Percentiles rank a stretch among this genome's conserved stretches.
phyloP scores from a whole-genome alignment of 169 alveolate species.

The Perkinsus chesapeaki region DNA sequence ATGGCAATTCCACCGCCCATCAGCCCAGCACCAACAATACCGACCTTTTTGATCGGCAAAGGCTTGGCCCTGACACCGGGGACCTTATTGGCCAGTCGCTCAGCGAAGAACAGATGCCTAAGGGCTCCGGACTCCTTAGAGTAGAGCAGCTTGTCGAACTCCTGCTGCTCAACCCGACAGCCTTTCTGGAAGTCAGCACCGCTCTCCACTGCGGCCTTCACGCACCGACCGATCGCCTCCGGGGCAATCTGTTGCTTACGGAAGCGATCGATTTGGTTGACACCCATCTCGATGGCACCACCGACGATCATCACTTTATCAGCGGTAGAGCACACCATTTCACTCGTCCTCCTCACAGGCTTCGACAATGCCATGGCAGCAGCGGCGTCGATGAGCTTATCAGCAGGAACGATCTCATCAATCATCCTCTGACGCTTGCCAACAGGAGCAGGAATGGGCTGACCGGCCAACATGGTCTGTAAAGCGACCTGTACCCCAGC shows the following conservation, averaged over 20 bases:
- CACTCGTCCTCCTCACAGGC: constrained; percentile 22
- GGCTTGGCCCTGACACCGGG: constrained; percentile 29
- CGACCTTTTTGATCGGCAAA: constrained; percentile 27
- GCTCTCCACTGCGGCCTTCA: constrained; percentile 24
- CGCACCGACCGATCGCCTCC: constrained; percentile 27
- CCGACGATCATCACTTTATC: constrained; percentile 13
- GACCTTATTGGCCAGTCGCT: constrained; percentile 19
- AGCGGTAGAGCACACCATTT: constrained; percentile 16
- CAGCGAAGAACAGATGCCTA: constrained; percentile 28
- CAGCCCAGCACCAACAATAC: constrained; percentile 34
- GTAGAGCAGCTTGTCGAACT: constrained; percentile 26
- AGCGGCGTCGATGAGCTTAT: constrained; percentile 24
- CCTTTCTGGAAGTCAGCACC: constrained; percentile 8
- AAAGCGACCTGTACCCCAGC: constrained; percentile 27
- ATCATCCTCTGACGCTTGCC: neutral
- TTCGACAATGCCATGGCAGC: constrained; percentile 25
- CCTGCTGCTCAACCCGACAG: constrained; percentile 12
- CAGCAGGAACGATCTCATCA: neutral
- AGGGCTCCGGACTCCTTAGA: constrained; percentile 20
- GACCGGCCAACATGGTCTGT: constrained; percentile 27
- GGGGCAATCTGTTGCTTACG: constrained; percentile 6
- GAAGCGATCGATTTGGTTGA: neutral
- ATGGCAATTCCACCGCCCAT: constrained; percentile 41
- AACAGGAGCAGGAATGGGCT: neutral
- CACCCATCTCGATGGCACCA: constrained; percentile 10